Evolutionary conservation across 495 filamentous ascomycete species (phyloP).

Genomic region (Xanthoparmelia taractica): DNA sequence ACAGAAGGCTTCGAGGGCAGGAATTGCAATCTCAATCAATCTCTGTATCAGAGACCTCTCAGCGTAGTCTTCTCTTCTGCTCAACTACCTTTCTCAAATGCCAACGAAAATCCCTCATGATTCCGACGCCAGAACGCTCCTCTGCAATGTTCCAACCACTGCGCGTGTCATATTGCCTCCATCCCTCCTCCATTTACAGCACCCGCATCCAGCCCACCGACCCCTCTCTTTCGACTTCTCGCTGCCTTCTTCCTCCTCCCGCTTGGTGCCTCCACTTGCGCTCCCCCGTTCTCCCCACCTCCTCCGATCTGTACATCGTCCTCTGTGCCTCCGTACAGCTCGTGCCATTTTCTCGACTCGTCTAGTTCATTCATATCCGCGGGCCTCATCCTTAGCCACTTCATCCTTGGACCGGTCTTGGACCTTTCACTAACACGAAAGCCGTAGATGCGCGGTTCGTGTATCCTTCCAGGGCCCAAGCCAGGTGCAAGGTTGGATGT

Average conservation of each 20-base stretch:
- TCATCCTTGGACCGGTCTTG: slow-evolving; percentile 84
- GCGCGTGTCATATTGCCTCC: background rate
- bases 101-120: background rate
- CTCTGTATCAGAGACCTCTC: background rate
- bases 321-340: slow-evolving; percentile 29
- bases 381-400: slow-evolving; percentile 85
- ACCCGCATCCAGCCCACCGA: background rate
- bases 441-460: slow-evolving; percentile 93
- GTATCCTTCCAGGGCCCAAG: slow-evolving; percentile 72
- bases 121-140: background rate
- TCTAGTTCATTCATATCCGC: slow-evolving; percentile 72
- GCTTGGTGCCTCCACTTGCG: slow-evolving; percentile 34
- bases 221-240: slow-evolving; percentile 36
- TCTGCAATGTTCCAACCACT: slow-evolving; percentile 3
- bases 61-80: background rate
- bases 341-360: slow-evolving; percentile 54
- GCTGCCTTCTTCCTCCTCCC: slow-evolving; percentile 46
- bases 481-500: slow-evolving; percentile 80
- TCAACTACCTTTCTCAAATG: background rate
- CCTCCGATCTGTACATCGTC: slow-evolving; percentile 32
- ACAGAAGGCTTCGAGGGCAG: background rate
- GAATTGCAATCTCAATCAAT: background rate
- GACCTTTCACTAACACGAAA: slow-evolving; percentile 87
- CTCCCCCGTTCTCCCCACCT: slow-evolving; percentile 40
- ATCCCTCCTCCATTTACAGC: slow-evolving; percentile 12